Evolutionary conservation across 306 rosid species (phyloP).

Genomic region (Acacia crassicarpa): DNA sequence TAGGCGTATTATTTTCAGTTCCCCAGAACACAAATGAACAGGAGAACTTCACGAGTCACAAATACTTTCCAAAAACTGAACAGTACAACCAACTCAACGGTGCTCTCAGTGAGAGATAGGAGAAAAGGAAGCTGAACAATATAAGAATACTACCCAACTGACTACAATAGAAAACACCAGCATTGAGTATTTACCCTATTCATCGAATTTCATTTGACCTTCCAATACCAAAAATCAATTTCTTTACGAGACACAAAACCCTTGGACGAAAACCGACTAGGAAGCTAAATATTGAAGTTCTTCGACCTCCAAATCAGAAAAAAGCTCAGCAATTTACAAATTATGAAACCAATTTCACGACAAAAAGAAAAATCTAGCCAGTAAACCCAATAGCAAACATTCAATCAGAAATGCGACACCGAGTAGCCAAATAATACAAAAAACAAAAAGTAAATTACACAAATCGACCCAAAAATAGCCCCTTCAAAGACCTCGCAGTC

Average conservation of each 20-base stretch:
- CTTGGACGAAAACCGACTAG: not conserved
- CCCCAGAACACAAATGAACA: not conserved
- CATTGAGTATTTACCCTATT: not conserved
- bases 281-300: not conserved
- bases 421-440: not conserved
- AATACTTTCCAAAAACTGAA: not conserved
- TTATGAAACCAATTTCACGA: slow-evolving; percentile 22
- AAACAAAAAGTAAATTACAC: not conserved
- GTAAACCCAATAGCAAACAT: not conserved
- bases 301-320: slow-evolving; percentile 21
- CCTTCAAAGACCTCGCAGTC: not conserved
- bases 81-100: not conserved
- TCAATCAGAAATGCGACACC: not conserved
- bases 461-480: not conserved
- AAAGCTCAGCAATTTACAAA: slow-evolving; percentile 15
- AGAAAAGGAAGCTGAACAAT: not conserved
- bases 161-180: not conserved
- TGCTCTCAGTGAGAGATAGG: not conserved
- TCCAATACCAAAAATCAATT: not conserved
- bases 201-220: not conserved
- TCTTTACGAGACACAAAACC: not conserved
- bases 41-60: not conserved
- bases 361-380: not conserved
- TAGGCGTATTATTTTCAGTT: not conserved
- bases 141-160: not conserved